These are phyloP conservation scores for Schizochytrium sp. DNA, from an alignment of 108 stramenopile genomes.

Conservation along the genomic window DNA sequence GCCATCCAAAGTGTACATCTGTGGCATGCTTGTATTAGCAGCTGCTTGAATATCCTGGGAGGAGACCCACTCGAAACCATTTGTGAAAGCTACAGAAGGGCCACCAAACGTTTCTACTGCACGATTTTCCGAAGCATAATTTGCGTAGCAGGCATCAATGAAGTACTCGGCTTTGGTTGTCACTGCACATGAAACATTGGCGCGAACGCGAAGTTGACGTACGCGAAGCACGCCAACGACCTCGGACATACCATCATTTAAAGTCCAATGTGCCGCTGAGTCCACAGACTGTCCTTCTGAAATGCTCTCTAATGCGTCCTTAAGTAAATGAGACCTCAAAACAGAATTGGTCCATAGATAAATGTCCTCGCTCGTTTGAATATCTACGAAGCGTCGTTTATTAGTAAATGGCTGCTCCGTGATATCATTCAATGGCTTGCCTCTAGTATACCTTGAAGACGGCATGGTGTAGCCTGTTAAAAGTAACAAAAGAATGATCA, in stretches of 20 bases:
- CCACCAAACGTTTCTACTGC: background rate
- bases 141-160: background rate
- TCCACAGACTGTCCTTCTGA: background rate
- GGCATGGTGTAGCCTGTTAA: background rate
- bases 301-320: background rate
- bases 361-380: background rate
- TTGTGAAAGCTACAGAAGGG: background rate
- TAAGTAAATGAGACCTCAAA: background rate
- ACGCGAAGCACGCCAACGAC: constrained; percentile 10
- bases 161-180: background rate
- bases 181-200: constrained; percentile 11
- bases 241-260: background rate
- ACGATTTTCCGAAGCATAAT: background rate
- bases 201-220: constrained; percentile 29
- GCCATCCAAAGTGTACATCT: background rate
- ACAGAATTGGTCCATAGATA: background rate
- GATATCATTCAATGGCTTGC: background rate
- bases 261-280: background rate
- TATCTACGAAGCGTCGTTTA: background rate
- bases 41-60: background rate
- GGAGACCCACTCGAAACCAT: constrained; percentile 19
- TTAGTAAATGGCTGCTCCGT: background rate
- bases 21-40: background rate
- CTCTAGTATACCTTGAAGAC: background rate
- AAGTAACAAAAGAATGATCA: background rate